A percentile compares a stretch with the other conserved stretches of the same genome.
phyloP scores from a whole-genome alignment of 192 early-diverging fungal species.

The Coemansia pectinata region DNA sequence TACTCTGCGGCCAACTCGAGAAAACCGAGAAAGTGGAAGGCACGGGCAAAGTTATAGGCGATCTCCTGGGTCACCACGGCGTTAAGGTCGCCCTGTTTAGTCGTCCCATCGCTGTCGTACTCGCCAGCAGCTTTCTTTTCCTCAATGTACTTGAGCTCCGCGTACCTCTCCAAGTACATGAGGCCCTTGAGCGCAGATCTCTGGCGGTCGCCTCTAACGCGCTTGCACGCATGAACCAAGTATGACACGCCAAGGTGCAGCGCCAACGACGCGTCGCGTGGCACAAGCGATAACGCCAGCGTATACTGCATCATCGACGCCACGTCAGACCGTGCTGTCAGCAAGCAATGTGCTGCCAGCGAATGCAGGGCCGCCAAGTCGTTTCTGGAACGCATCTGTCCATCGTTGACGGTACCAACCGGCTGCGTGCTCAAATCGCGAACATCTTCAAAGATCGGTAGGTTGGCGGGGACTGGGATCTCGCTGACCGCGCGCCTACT shows the following conservation, averaged over 20 bases:
- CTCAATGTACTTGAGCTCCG: conserved; percentile 34
- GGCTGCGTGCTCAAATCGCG: neutral
- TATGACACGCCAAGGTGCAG: conserved; percentile 43
- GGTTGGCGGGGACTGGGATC: neutral
- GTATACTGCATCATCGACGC: conserved; percentile 38
- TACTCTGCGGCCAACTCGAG: conserved; percentile 81
- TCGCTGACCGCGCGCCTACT: neutral
- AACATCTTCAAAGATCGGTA: neutral
- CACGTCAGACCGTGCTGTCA: conserved; percentile 11
- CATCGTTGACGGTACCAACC: neutral
- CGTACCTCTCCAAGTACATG: conserved; percentile 44
- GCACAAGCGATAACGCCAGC: conserved; percentile 29
- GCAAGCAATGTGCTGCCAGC: conserved; percentile 35
- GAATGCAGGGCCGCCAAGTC: conserved; percentile 41
- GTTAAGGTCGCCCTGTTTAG: neutral
- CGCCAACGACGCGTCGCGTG: conserved; percentile 32
- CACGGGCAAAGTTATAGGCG: conserved; percentile 84
- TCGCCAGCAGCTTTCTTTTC: conserved; percentile 20
- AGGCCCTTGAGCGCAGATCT: conserved; percentile 27
- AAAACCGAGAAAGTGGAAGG: conserved; percentile 87
- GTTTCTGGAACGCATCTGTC: conserved; percentile 7
- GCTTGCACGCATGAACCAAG: conserved; percentile 8
- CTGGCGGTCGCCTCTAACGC: neutral
- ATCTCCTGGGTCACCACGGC: conserved; percentile 55
- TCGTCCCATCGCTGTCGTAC: neutral